Evolutionary conservation across 768 basidiomycete genomes (phyloP).

Genomic region (Tulasnella sp.): DNA sequence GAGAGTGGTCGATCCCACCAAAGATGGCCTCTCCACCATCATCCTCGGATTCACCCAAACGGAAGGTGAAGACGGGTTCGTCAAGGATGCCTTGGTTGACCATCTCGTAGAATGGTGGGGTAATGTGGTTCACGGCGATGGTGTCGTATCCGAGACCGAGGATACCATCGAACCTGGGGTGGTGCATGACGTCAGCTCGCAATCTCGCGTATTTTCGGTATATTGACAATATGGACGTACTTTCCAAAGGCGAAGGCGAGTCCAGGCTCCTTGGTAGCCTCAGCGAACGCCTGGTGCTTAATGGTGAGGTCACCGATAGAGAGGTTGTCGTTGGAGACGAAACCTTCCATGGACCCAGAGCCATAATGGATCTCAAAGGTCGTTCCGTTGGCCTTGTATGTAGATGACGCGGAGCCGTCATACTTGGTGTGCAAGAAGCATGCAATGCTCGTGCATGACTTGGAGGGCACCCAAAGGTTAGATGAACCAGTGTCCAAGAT

Average conservation of each 20-base stretch:
- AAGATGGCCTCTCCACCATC: constrained; percentile 90
- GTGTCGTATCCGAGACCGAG: constrained; percentile 91
- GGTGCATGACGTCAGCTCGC: constrained; percentile 1
- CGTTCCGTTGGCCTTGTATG: constrained; percentile 84
- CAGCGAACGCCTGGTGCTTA: constrained; percentile 76
- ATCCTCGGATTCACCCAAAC: constrained; percentile 70
- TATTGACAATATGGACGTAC: constrained; percentile 35
- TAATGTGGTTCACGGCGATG: constrained; percentile 86
- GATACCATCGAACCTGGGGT: constrained; percentile 84
- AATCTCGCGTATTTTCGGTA: no score
- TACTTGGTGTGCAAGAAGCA: constrained; percentile 95
- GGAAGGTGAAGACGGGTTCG: constrained; percentile 87
- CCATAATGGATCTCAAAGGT: constrained; percentile 89
- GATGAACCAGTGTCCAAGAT: constrained; percentile 44
- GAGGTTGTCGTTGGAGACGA: constrained; percentile 75
- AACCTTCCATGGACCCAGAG: constrained; percentile 93
- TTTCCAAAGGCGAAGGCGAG: constrained; percentile 95
- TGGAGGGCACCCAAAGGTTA: constrained; percentile 91
- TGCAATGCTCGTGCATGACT: constrained; percentile 72
- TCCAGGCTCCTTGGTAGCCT: constrained; percentile 92
- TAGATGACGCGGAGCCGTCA: constrained; percentile 63
- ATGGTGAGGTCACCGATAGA: constrained; percentile 75
- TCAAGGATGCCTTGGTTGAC: constrained; percentile 72
- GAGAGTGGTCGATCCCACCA: constrained; percentile 70
- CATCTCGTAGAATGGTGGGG: constrained; percentile 93